Base-by-base conservation (phyloP, 352 stramenopile species). In the Phytophthora citricola region DNA sequence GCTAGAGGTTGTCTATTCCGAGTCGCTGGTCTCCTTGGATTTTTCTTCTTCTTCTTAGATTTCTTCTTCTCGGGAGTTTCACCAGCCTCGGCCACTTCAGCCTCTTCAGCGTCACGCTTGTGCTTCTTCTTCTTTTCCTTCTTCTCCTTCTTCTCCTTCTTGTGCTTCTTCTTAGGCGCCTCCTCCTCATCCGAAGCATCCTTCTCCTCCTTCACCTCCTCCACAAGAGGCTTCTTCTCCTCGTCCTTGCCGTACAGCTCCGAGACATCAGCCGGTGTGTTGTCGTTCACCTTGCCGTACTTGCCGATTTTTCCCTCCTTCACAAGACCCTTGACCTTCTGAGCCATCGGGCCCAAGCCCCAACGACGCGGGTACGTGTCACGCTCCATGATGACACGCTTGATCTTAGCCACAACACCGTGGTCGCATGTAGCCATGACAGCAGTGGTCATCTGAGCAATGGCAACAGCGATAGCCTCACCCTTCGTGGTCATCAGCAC, bases 401-500 rank as follows among this genome's bases (percentile, higher is more conserved):
- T 99, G 76, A 99, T 99, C 90, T 99, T 99, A 38, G 97, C 97
- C 9, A 99, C 98, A 8, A 99, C 94, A 20, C 98, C 98, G 80
- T 99, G 98, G 92, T 99, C 98, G 58, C 97, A 98, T 31, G 97
- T 99, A 8, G 98, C 98, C 98, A 99, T 99, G 43, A 99, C 97
- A 8, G 97, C 90, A 0, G 98, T 99, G 0, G 97, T 99, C 98
- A 99, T 99, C 83, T 99, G 98, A 0, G 98, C 98, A 68, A 99
- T 99, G 17, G 92, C 98, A 0, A 99, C 88, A 32, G 98, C 98
- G 69, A 99, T 98, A 2, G 98, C 98, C 76, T 99, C 98, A 46
- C 98, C 98, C 90, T 99, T 99, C 54, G 98, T 99, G 26, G 98
- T 99, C 95, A 99, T 99, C 6, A 99, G 82, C 47, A 99, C 98